Evolutionary conservation across 1,139 yeast species (phyloP), one percentile per base, ranked within the genome.

Genomic region (Pichia sp.): DNA sequence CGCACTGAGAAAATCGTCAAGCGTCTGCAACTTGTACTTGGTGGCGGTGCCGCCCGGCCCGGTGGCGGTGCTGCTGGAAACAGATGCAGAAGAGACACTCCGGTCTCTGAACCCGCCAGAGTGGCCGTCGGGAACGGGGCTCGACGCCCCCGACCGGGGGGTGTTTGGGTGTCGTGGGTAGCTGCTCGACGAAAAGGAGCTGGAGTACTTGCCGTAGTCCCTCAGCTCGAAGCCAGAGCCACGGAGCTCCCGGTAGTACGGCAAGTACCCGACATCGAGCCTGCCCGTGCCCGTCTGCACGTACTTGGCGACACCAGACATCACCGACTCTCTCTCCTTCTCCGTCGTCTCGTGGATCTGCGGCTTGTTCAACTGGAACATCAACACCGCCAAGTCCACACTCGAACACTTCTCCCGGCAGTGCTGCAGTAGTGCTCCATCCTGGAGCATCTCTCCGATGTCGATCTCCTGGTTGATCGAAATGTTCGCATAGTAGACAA

Each of bases 311-410:
- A 57, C 21, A 22, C 35, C 35, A 18, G 15, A 8, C 17, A 33
- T 27, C n/a, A 38, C 21, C 4, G 14, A 12, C 9, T 18, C 40
- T 11, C 4, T 39, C 4, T 37, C n/a, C 14, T 7, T 34, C 1
- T 14, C 2, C n/a, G 22, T 12, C 8, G 19, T 38, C 8, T 22
- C 20, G 19, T 17, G 21, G 1, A 88, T 86, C 45, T 82, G 68
- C 0, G 87, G 89, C 58, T 91, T 90, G 3, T 94, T 89, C 0
- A 87, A 93, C 60, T 90, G 96, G 34, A 93, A 73, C 47, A 93
- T 72, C 38, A 94, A 71, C 0, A 86, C 74, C 0, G 95, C 93
- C 54, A 94, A 70, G 53, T 83, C 81, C 38, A 67, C 66, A 45
- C 53, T 58, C 5, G 50, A 35, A 22, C 59, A 38, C 48, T 75